Evolutionary conservation across 176 grass and related monocot species (phyloP).

Genomic region (Oryza longistaminata): DNA sequence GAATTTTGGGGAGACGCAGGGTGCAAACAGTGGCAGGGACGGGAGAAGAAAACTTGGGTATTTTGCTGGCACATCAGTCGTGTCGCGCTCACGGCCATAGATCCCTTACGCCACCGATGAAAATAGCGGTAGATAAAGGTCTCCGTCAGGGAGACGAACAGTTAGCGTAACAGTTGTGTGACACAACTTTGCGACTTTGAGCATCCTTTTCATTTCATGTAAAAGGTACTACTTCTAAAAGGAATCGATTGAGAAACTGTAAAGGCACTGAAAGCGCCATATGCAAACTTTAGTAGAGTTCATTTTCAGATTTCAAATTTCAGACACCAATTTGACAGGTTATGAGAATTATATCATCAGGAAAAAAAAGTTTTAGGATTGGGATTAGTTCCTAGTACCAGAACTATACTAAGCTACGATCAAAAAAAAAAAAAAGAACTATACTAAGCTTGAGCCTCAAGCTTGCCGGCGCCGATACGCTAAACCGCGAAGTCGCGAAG

Average conservation of each 20-base stretch:
- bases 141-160: slow-evolving; percentile 13
- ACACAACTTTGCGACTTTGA: background rate
- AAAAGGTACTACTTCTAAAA: background rate
- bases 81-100: slow-evolving; percentile 5
- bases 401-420: too few species aligned
- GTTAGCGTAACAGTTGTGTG: background rate
- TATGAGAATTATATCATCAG: background rate
- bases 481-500: too few species aligned
- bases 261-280: background rate
- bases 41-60: too few species aligned
- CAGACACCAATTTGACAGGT: background rate
- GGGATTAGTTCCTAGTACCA: background rate
- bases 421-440: too few species aligned
- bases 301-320: background rate
- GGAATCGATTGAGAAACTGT: slow-evolving; percentile 9
- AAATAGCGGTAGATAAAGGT: slow-evolving; percentile 44
- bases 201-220: background rate
- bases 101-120: slow-evolving; percentile 16
- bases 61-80: background rate
- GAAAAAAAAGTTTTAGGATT: background rate
- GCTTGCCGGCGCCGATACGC: too few species aligned
- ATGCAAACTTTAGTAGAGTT: background rate
- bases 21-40: background rate
- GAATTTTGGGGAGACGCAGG: background rate
- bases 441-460: too few species aligned